phyloP scores from a whole-genome alignment of 768 basidiomycete genomes.

The Pisolithus albus region DNA sequence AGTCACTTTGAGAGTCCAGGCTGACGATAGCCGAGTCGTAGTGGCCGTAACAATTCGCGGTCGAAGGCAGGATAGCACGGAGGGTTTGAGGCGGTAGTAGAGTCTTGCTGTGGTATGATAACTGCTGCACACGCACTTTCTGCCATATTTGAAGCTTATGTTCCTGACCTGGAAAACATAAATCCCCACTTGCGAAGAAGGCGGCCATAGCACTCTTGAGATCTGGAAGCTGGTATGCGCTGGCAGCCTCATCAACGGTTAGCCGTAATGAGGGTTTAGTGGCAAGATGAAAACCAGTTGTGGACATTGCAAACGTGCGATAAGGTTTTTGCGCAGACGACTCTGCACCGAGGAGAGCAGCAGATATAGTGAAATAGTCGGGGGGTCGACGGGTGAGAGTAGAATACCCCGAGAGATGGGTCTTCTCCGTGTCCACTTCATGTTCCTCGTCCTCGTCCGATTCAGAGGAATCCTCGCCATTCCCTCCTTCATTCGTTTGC shows the following conservation, averaged over 20 bases:
- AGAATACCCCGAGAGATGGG: not conserved
- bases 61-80: conserved; percentile 1
- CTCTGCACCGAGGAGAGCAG: not conserved
- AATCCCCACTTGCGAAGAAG: too few species aligned
- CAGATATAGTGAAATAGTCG: conserved; percentile 1
- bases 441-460: not conserved
- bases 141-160: too few species aligned
- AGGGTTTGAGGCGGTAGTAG: not conserved
- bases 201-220: too few species aligned
- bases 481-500: not conserved
- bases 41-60: conserved; percentile 5
- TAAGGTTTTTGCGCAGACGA: conserved; percentile 10
- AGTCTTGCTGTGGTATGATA: too few species aligned
- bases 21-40: conserved; percentile 12
- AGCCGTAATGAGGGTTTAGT: not conserved
- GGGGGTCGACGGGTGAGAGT: not conserved
- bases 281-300: conserved; percentile 3
- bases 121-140: too few species aligned
- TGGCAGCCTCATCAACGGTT: too few species aligned
- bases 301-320: conserved; percentile 19
- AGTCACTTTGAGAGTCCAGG: conserved; percentile 2
- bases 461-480: not conserved
- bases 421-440: not conserved
- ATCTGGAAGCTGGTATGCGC: too few species aligned
- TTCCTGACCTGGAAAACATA: too few species aligned